These are phyloP conservation scores for Escallonia rubra DNA, from an alignment of 129 eudicot genomes.

Conservation along the genomic window DNA sequence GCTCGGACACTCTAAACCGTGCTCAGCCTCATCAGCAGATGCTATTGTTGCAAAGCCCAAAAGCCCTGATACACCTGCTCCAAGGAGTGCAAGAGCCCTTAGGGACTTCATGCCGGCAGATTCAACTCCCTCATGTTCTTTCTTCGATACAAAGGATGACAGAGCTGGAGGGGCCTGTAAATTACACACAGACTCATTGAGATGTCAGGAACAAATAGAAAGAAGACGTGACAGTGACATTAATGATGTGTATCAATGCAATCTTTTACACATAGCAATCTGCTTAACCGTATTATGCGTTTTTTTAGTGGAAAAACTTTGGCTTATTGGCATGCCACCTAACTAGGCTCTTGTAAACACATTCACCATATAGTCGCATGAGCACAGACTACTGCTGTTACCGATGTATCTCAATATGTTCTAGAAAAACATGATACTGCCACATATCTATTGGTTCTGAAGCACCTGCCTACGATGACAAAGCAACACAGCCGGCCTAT, in stretches of 20 bases:
- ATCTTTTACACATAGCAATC: not conserved
- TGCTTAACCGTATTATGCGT: not conserved
- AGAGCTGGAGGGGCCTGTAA: slow-evolving; percentile 33
- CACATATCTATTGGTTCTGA: not conserved
- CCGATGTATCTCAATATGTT: no score
- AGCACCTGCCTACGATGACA: not conserved
- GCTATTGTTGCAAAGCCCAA: slow-evolving; percentile 45
- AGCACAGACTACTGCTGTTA: not conserved
- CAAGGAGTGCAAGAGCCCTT: slow-evolving; percentile 31
- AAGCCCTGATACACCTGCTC: slow-evolving; percentile 50
- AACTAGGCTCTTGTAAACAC: not conserved
- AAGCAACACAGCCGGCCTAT: not conserved
- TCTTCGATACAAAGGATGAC: slow-evolving; percentile 27
- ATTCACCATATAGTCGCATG: not conserved
- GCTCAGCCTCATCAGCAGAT: slow-evolving; percentile 53
- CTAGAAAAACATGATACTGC: not conserved
- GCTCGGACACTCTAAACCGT: slow-evolving; percentile 37
- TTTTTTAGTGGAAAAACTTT: no score
- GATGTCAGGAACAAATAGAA: not conserved
- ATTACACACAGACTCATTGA: not conserved
- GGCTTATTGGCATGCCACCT: no score
- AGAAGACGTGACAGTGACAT: not conserved
- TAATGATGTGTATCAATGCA: not conserved
- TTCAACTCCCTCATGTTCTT: slow-evolving; percentile 26
- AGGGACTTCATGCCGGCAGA: slow-evolving; percentile 33